Evolutionary conservation across 352 stramenopile species (phyloP).

Genomic region (Elongisporangium senticosum): DNA sequence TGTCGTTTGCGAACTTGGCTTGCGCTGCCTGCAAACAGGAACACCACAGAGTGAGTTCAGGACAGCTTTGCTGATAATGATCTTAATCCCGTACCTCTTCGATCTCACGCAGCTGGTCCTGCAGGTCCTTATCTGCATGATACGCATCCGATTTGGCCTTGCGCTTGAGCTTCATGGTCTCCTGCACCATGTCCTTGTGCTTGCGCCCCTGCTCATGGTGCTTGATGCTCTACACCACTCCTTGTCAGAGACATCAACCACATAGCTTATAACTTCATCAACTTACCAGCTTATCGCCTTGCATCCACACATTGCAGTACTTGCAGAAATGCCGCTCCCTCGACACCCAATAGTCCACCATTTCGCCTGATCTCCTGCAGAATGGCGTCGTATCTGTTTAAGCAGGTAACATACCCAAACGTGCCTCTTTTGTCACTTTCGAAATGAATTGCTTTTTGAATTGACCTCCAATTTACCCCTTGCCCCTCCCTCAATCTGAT

Average conservation of each 20-base stretch:
- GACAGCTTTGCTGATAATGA: background rate
- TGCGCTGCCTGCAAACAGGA: conserved; percentile 28
- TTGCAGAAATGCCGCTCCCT: conserved; percentile 79
- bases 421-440: conserved; percentile 1
- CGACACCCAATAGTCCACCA: conserved; percentile 68
- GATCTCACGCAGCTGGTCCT: conserved; percentile 66
- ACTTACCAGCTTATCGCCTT: conserved; percentile 65
- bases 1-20: conserved; percentile 51
- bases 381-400: background rate
- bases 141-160: conserved; percentile 57
- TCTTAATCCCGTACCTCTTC: conserved; percentile 28
- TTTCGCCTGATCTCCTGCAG: conserved; percentile 7
- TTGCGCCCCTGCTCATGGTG: conserved; percentile 73
- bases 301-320: conserved; percentile 87
- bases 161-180: conserved; percentile 67
- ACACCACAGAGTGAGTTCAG: conserved; percentile 2
- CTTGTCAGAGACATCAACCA: background rate
- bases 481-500: background rate
- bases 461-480: background rate
- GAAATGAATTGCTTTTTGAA: conserved; percentile 5
- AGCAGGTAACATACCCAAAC: background rate
- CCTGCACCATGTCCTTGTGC: conserved; percentile 74
- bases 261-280: background rate
- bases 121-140: conserved; percentile 48
- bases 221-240: conserved; percentile 52